Conservation (phyloP, 2,329 filamentous ascomycete species). For the Amphichorda felina region DNA sequence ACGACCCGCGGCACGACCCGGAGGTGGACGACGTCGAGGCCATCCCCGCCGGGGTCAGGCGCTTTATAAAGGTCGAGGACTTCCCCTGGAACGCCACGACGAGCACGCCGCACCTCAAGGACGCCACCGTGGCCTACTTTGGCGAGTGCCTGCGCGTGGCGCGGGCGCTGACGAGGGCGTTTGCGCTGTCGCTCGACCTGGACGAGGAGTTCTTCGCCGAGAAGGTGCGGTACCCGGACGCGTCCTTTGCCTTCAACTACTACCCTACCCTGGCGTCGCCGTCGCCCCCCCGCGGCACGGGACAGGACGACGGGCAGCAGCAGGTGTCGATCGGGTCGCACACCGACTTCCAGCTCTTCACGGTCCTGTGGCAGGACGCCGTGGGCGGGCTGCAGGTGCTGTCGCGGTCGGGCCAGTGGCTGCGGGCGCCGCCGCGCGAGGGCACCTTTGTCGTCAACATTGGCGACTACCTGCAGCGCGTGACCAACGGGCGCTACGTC, state of each 20-base stretch:
- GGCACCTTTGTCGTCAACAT: constrained; percentile 39
- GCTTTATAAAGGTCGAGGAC: constrained; percentile 31
- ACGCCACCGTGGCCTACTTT: constrained; percentile 34
- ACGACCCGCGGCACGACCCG: constrained; percentile 40
- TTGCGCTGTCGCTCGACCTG: constrained; percentile 42
- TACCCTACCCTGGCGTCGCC: constrained; percentile 16
- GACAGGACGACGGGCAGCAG: constrained; percentile 1
- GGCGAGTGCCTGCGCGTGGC: constrained; percentile 34
- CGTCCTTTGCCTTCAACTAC: constrained; percentile 27
- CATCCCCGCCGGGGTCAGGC: constrained; percentile 29
- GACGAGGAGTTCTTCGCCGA: constrained; percentile 42
- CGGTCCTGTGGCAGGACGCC: constrained; percentile 30
- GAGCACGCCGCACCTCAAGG: constrained; percentile 35
- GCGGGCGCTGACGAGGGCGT: constrained; percentile 34
- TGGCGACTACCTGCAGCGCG: constrained; percentile 36
- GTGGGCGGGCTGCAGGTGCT: constrained; percentile 30
- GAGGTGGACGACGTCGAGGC: constrained; percentile 22
- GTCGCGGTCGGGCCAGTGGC: constrained; percentile 24
- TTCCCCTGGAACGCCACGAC: constrained; percentile 39
- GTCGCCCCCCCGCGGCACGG: background rate
- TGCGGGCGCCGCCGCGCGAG: constrained; percentile 24
- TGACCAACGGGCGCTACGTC: constrained; percentile 35
- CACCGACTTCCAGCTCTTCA: constrained; percentile 41
- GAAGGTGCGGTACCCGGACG: constrained; percentile 38
- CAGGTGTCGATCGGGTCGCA: constrained; percentile 33